Conservation (phyloP, 371 early-diverging fungal genomes). For the Gilbertella persicaria region DNA sequence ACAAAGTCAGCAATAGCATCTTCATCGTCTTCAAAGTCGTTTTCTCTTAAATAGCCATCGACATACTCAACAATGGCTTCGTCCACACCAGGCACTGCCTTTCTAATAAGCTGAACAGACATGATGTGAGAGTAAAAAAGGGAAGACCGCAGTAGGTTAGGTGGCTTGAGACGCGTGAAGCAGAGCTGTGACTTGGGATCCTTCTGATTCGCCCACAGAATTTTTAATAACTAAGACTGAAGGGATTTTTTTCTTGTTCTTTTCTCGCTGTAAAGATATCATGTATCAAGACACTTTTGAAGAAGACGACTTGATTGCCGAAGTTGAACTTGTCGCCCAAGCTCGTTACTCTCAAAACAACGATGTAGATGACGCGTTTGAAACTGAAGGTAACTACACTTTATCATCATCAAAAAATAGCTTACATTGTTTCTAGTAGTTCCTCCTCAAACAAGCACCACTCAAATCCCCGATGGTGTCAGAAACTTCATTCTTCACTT, state of each 20-base stretch:
- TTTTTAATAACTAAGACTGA: not conserved
- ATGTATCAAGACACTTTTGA: conserved; percentile 75
- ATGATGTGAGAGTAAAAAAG: conserved; percentile 14
- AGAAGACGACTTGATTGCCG: conserved; percentile 81
- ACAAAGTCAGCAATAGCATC: conserved; percentile 84
- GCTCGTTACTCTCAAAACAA: conserved; percentile 48
- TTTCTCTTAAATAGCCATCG: conserved; percentile 83
- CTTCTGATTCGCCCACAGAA: not conserved
- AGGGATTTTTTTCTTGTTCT: conserved; percentile 4
- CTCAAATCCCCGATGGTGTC: conserved; percentile 80
- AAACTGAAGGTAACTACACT: conserved; percentile 39
- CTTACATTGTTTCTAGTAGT: conserved; percentile 9
- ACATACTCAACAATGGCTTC: conserved; percentile 80
- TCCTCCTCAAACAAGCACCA: conserved; percentile 48
- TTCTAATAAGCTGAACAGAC: conserved; percentile 56
- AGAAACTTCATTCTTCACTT: conserved; percentile 83
- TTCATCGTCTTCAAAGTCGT: conserved; percentile 64
- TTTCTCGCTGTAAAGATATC: not conserved
- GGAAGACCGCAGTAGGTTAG: no score
- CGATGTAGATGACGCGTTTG: conserved; percentile 56
- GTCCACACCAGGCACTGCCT: conserved; percentile 73
- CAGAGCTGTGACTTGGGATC: not conserved
- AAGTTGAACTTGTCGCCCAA: conserved; percentile 80
- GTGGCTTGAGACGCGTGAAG: not conserved
- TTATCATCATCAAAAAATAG: not conserved